Conservation (phyloP, 1,284 basidiomycete species). For the Naganishia albida region DNA sequence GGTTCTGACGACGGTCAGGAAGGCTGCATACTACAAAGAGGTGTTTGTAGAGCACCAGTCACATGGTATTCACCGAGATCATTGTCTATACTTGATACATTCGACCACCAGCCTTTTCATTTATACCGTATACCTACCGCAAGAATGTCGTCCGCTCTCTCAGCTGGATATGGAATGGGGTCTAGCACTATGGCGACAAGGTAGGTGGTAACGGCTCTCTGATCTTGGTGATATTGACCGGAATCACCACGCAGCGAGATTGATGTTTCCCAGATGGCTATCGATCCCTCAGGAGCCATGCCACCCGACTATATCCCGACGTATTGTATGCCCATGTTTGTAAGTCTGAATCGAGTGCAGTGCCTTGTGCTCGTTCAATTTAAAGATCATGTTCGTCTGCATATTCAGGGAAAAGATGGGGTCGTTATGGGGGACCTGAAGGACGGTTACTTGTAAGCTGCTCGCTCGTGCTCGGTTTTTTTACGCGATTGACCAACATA, state of each 20-base stretch:
- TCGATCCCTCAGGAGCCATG: slow-evolving; percentile 27
- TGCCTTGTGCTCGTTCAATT: too few species aligned
- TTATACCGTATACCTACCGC: background rate
- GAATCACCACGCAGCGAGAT: slow-evolving; percentile 16
- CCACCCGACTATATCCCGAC: slow-evolving; percentile 27
- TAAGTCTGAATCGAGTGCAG: background rate
- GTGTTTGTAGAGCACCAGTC: too few species aligned
- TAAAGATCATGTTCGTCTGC: too few species aligned
- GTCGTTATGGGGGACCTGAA: slow-evolving; percentile 29
- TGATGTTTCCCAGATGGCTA: slow-evolving; percentile 28
- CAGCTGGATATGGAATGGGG: slow-evolving; percentile 24
- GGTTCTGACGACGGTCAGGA: background rate
- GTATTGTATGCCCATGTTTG: slow-evolving; percentile 31
- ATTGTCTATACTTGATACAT: too few species aligned
- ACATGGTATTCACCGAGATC: too few species aligned
- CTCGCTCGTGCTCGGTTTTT: background rate
- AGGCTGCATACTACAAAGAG: background rate
- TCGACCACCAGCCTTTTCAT: too few species aligned
- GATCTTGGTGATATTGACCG: background rate
- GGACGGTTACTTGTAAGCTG: slow-evolving; percentile 28
- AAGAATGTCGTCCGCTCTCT: slow-evolving; percentile 22
- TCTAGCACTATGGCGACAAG: slow-evolving; percentile 22
- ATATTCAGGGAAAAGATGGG: slow-evolving; percentile 26
- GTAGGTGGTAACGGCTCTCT: background rate
- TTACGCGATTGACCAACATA: too few species aligned